phyloP scores from a whole-genome alignment of 345 rosid species.

The Streptanthus diversifolius region DNA sequence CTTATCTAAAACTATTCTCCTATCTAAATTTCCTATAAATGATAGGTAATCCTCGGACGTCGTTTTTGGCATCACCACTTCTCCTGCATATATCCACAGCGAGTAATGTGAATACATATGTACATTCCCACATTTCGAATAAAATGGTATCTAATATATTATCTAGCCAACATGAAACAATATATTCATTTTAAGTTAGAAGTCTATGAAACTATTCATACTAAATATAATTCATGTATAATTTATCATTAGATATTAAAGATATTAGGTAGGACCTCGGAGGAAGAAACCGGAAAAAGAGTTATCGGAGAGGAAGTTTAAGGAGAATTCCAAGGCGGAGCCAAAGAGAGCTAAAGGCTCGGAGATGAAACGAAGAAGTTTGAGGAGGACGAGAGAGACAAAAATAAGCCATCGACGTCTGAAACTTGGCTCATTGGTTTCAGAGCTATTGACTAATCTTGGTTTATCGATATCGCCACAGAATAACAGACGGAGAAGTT shows the following conservation, averaged over 20 bases:
- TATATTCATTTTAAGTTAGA: not conserved
- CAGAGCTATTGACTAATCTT: conserved; percentile 44
- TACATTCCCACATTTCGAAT: not conserved
- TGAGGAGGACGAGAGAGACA: conserved; percentile 46
- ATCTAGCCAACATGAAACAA: not conserved
- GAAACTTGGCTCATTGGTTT: conserved; percentile 36
- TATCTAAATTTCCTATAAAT: conserved; percentile 43
- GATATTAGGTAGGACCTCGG: not conserved
- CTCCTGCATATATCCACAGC: conserved; percentile 35
- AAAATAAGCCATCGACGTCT: conserved; percentile 54
- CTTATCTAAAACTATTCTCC: conserved; percentile 45
- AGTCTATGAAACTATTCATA: too few species aligned
- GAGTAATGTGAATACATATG: not conserved
- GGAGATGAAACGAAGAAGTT: conserved; percentile 37
- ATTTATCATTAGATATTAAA: not conserved
- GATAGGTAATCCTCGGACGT: conserved; percentile 46
- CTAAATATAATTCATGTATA: too few species aligned
- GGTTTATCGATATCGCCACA: conserved; percentile 39
- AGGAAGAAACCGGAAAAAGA: conserved; percentile 32
- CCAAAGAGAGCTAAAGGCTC: conserved; percentile 46
- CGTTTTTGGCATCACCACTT: conserved; percentile 41
- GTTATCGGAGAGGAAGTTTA: conserved; percentile 52
- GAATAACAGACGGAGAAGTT: conserved; percentile 46
- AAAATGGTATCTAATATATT: not conserved
- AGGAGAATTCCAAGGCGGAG: conserved; percentile 34